Evolutionary conservation across 495 filamentous ascomycete species (phyloP).

Genomic region (Jackrogersella multiformis): DNA sequence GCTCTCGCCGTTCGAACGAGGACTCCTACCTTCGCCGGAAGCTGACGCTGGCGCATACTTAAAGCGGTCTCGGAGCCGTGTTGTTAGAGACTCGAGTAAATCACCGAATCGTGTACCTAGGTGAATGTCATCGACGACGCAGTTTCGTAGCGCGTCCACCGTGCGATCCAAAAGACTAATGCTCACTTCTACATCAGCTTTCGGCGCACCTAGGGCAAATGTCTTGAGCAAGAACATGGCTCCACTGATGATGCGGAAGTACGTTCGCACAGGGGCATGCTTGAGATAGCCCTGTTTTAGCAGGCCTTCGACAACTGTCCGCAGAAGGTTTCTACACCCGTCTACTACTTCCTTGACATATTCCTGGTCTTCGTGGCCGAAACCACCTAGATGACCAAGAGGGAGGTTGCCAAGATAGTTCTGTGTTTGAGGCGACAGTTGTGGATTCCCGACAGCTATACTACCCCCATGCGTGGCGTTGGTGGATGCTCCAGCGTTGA

Average conservation of each 20-base stretch:
- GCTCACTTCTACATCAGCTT: constrained; percentile 84
- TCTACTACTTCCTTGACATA: constrained; percentile 91
- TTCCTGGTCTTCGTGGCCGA: constrained; percentile 69
- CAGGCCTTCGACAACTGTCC: constrained; percentile 83
- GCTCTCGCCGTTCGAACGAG: constrained; percentile 44
- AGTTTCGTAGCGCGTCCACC: constrained; percentile 80
- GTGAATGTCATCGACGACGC: constrained; percentile 95
- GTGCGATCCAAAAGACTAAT: constrained; percentile 83
- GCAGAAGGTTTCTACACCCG: constrained; percentile 82
- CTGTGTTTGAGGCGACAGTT: constrained; percentile 66
- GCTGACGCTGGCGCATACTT: constrained; percentile 63
- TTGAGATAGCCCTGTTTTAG: constrained; percentile 84
- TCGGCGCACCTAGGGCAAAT: constrained; percentile 90
- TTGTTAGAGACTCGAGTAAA: constrained; percentile 81
- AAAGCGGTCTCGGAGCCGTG: constrained; percentile 76
- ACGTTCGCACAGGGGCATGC: constrained; percentile 91
- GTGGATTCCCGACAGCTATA: constrained; percentile 50
- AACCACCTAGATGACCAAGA: constrained; percentile 64
- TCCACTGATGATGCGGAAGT: constrained; percentile 92
- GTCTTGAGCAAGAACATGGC: constrained; percentile 95
- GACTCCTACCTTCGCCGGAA: constrained; percentile 51
- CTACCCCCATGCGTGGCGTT: constrained; percentile 40
- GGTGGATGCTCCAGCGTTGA: constrained; percentile 64
- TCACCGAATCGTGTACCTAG: constrained; percentile 95
- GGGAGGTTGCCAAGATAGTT: constrained; percentile 66